Percentiles rank a stretch among this genome's conserved stretches.
Evolutionary conservation across 2,329 filamentous ascomycete species (phyloP).

Genomic region (Diaporthe australafricana): DNA sequence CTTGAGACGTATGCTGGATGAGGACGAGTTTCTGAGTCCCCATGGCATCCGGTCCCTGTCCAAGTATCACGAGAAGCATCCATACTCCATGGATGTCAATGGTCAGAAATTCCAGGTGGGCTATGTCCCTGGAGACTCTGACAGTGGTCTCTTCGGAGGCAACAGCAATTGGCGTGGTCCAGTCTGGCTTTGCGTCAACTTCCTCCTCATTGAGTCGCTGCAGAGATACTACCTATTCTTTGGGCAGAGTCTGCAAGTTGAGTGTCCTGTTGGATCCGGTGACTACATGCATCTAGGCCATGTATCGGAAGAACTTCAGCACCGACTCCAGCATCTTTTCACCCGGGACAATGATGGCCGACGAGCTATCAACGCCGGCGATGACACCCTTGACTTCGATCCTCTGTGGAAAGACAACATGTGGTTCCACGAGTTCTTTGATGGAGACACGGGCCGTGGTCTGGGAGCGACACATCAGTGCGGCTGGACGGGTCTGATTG

Average conservation of each 20-base stretch:
- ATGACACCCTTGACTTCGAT: constrained; percentile 89
- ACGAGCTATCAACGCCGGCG: constrained; percentile 87
- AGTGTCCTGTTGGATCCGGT: constrained; percentile 93
- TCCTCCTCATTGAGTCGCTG: constrained; percentile 92
- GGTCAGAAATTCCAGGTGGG: constrained; percentile 88
- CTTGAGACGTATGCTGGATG: constrained; percentile 90
- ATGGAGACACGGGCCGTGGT: constrained; percentile 89
- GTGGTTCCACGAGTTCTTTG: constrained; percentile 98
- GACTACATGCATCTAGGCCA: constrained; percentile 96
- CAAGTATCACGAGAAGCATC: constrained; percentile 89
- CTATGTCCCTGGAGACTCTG: constrained; percentile 95
- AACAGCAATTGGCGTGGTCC: constrained; percentile 99
- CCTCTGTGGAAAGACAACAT: constrained; percentile 92
- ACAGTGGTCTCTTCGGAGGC: constrained; percentile 93
- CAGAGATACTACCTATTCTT: constrained; percentile 98
- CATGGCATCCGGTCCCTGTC: constrained; percentile 93
- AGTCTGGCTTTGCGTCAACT: constrained; percentile 97
- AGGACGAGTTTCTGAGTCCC: constrained; percentile 90
- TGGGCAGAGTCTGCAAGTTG: constrained; percentile 86
- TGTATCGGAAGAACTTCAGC: constrained; percentile 94
- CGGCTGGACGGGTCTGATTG: constrained; percentile 95
- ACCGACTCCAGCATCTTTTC: constrained; percentile 93
- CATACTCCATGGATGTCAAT: constrained; percentile 96
- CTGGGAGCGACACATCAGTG: constrained; percentile 94
- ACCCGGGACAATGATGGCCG: constrained; percentile 85